A percentile compares a stretch with the other conserved stretches of the same genome.
These are phyloP conservation scores for Clarireedia homoeocarpa DNA, from an alignment of 2,329 filamentous ascomycete genomes.

Conservation along the genomic window DNA sequence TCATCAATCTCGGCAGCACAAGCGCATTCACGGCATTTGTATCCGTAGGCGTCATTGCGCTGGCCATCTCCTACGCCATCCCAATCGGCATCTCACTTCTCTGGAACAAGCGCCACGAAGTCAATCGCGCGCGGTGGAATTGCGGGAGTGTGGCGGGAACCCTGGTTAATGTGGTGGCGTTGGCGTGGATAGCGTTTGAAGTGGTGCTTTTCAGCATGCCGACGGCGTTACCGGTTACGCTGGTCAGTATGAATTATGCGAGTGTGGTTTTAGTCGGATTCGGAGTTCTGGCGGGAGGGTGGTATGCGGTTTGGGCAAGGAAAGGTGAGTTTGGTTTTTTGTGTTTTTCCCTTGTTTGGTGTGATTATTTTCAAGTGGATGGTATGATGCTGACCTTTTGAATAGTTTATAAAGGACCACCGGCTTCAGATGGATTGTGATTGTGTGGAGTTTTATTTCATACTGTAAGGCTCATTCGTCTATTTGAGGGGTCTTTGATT, in stretches of 20 bases:
- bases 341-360: background rate
- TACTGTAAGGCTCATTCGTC: no score
- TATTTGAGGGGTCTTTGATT: no score
- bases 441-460: background rate
- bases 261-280: constrained; percentile 49
- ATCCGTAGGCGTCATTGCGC: constrained; percentile 61
- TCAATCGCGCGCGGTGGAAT: constrained; percentile 49
- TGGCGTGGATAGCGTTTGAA: constrained; percentile 50
- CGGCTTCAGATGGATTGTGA: constrained; percentile 19
- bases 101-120: constrained; percentile 49
- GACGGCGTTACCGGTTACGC: constrained; percentile 47
- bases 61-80: constrained; percentile 67
- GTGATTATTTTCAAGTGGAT: background rate
- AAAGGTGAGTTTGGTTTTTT: constrained; percentile 35
- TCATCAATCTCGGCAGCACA: constrained; percentile 60
- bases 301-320: constrained; percentile 43
- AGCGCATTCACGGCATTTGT: constrained; percentile 67
- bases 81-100: constrained; percentile 63
- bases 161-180: constrained; percentile 48
- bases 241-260: constrained; percentile 47
- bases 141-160: constrained; percentile 51
- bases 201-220: constrained; percentile 59
- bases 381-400: background rate
- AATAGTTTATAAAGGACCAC: constrained; percentile 20
- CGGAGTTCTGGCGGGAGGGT: constrained; percentile 39